Percentiles rank a stretch among this genome's conserved stretches.
Evolutionary conservation across 441 rosid species (phyloP).

Genomic region (Populus hybrid): DNA sequence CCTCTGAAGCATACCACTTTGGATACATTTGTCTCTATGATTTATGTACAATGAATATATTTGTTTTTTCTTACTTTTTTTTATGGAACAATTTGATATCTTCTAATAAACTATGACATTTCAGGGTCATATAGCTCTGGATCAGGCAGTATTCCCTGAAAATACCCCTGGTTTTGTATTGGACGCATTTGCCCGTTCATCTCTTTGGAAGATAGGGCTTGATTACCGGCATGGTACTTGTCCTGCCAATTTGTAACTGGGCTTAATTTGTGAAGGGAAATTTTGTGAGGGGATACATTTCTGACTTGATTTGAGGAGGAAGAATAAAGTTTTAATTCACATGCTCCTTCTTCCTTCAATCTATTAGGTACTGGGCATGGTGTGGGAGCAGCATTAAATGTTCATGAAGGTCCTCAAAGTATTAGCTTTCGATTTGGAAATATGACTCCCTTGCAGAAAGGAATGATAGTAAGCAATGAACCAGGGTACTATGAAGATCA

Average conservation of each 20-base stretch:
- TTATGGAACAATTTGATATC: background rate
- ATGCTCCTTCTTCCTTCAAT: constrained; percentile 18
- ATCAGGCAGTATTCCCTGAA: constrained; percentile 90
- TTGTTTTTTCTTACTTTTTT: background rate
- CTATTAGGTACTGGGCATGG: constrained; percentile 94
- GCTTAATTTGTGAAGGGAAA: background rate
- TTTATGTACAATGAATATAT: background rate
- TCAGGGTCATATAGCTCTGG: constrained; percentile 99
- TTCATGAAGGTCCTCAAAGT: constrained; percentile 99
- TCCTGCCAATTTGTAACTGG: constrained; percentile 19
- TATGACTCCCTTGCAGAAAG: constrained; percentile 69
- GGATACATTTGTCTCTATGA: background rate
- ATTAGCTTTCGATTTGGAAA: constrained; percentile 92
- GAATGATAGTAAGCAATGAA: constrained; percentile 98
- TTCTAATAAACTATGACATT: constrained; percentile 15
- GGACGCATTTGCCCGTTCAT: constrained; percentile 91
- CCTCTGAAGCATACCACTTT: background rate
- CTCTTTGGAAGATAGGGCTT: constrained; percentile 95
- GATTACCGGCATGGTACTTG: constrained; percentile 91
- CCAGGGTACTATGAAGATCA: constrained; percentile 99
- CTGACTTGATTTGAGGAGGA: background rate
- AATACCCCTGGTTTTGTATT: constrained; percentile 91
- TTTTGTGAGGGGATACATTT: background rate
- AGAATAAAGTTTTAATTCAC: constrained; percentile 1
- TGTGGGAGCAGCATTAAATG: constrained; percentile 95